Percentiles rank a stretch among this genome's conserved stretches.
Conservation (phyloP, 257 asterid genomes). For the Schizonepeta tenuifolia region DNA sequence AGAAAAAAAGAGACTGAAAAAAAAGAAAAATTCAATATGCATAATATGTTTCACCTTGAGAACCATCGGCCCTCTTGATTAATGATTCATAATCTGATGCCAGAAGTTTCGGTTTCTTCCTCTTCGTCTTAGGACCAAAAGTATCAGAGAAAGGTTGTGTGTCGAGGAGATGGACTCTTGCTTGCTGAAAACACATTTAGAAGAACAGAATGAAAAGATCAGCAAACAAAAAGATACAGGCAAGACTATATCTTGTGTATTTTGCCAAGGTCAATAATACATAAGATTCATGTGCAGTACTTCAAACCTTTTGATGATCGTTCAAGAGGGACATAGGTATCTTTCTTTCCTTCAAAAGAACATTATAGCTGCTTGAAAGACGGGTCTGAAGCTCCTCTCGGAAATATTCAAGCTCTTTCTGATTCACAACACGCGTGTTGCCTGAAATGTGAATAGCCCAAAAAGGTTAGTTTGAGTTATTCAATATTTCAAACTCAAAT, state of each 20-base stretch:
- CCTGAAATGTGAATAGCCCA: constrained; percentile 45
- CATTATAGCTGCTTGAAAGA: constrained; percentile 84
- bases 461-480: neutral
- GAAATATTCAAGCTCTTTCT: constrained; percentile 81
- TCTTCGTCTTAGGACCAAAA: constrained; percentile 85
- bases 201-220: constrained; percentile 17
- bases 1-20: neutral
- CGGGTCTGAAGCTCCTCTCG: constrained; percentile 80
- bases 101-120: constrained; percentile 79
- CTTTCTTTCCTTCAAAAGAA: constrained; percentile 85
- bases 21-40: neutral
- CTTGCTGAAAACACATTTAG: constrained; percentile 58
- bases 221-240: constrained; percentile 19
- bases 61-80: constrained; percentile 77
- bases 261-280: constrained; percentile 6
- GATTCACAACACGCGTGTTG: constrained; percentile 84
- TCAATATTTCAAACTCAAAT: neutral
- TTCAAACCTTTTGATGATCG: constrained; percentile 83
- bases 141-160: constrained; percentile 88
- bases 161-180: constrained; percentile 93
- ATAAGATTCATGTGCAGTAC: constrained; percentile 10
- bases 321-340: constrained; percentile 87
- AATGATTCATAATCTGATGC: constrained; percentile 80
- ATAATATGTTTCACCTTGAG: constrained; percentile 67
- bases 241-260: neutral